Evolutionary conservation across 257 asterid genomes (phyloP).

Genomic region (Fraxinus americana): DNA sequence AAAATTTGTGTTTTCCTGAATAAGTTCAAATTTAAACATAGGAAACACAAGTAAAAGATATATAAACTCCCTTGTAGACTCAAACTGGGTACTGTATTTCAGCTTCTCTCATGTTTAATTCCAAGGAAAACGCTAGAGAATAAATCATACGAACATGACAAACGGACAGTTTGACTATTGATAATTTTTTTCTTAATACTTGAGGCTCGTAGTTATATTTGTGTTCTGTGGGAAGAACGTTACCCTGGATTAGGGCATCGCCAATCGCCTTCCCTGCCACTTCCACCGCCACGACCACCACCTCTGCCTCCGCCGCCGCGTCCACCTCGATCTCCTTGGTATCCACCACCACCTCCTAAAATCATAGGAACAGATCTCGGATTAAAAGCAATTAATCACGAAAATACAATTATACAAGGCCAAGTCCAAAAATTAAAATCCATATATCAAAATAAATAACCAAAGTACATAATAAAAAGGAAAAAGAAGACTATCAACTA

Average conservation of each 20-base stretch:
- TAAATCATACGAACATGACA: not conserved
- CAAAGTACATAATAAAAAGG: not conserved
- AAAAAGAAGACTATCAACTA: constrained; percentile 13
- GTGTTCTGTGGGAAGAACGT: constrained; percentile 12
- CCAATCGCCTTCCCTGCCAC: constrained; percentile 99
- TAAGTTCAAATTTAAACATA: not conserved
- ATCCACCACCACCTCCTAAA: constrained; percentile 66
- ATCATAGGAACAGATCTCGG: constrained; percentile 21
- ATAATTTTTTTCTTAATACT: too few species aligned
- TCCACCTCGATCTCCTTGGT: constrained; percentile 76
- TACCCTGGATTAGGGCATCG: constrained; percentile 93
- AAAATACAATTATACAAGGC: constrained; percentile 6
- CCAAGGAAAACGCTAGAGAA: too few species aligned
- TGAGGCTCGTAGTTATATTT: not conserved
- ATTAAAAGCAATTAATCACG: not conserved
- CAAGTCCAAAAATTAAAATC: not conserved
- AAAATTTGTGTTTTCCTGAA: not conserved
- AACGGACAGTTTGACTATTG: not conserved
- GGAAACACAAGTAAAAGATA: not conserved
- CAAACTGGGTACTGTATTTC: not conserved
- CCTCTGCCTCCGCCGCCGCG: constrained; percentile 59
- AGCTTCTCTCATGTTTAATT: not conserved
- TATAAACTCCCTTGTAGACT: not conserved
- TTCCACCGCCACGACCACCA: constrained; percentile 44
- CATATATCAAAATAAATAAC: not conserved